Evolutionary conservation across 371 early-diverging fungal genomes (phyloP).

Genomic region (Haplosporangium sp.): DNA sequence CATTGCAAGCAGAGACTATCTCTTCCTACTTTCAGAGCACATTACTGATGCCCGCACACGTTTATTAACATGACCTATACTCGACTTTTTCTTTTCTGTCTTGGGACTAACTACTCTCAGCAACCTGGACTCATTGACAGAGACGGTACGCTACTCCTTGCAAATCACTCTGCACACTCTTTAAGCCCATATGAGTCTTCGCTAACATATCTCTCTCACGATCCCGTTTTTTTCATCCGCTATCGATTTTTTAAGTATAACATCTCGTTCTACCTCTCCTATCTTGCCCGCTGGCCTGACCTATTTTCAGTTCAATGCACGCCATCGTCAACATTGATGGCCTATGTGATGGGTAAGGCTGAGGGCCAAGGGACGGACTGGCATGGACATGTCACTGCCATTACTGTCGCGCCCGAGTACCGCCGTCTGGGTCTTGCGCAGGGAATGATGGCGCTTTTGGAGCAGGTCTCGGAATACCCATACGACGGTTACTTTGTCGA

Average conservation of each 20-base stretch:
- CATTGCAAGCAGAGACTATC: background rate
- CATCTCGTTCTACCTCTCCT: conserved; percentile 92
- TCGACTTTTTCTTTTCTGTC: background rate
- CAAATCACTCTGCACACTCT: background rate
- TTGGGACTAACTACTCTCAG: conserved; percentile 52
- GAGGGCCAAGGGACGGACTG: conserved; percentile 92
- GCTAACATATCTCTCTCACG: background rate
- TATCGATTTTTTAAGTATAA: conserved; percentile 74
- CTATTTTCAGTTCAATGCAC: conserved; percentile 89
- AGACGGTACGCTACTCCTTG: conserved; percentile 71
- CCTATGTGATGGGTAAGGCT: conserved; percentile 97
- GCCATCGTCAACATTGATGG: conserved; percentile 81
- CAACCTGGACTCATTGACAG: conserved; percentile 89
- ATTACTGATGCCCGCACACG: background rate
- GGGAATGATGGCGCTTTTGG: conserved; percentile 91
- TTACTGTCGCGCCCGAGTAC: conserved; percentile 97
- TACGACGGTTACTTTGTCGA: conserved; percentile 97
- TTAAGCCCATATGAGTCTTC: background rate
- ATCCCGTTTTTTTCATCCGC: background rate
- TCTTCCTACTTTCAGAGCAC: background rate
- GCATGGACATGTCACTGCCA: conserved; percentile 99
- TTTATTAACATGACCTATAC: conserved; percentile 1
- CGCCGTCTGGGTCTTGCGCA: conserved; percentile 93
- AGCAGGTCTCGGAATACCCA: conserved; percentile 91
- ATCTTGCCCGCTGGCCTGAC: conserved; percentile 95